A percentile compares a stretch with the other conserved stretches of the same genome.
Evolutionary conservation across 345 rosid species (phyloP).

Genomic region (Cochlearia excelsa): DNA sequence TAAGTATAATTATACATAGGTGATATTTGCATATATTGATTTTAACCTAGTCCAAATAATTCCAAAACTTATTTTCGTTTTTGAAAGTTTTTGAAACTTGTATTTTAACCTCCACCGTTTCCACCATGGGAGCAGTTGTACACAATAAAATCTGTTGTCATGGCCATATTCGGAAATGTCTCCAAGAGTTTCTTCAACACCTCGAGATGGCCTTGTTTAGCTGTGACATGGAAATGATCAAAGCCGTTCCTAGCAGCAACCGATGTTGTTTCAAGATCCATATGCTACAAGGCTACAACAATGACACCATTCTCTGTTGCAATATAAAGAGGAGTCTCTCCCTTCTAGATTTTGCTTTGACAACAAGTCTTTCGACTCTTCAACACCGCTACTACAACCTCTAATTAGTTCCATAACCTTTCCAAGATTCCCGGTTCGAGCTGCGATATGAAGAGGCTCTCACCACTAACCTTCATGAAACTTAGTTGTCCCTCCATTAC

Average conservation of each 20-base stretch:
- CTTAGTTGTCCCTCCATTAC: conserved; percentile 95
- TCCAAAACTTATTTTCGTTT: too few species aligned
- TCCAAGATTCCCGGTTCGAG: conserved; percentile 76
- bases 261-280: conserved; percentile 69
- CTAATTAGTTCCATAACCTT: conserved; percentile 64
- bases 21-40: too few species aligned
- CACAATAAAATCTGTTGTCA: conserved; percentile 88
- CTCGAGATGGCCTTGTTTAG: conserved; percentile 94
- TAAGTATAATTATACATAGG: too few species aligned
- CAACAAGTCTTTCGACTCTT: conserved; percentile 51
- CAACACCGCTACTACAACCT: conserved; percentile 32
- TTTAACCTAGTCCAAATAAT: too few species aligned
- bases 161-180: conserved; percentile 76
- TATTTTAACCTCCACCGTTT: too few species aligned
- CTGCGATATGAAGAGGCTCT: conserved; percentile 78
- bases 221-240: conserved; percentile 87
- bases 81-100: too few species aligned
- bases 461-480: conserved; percentile 64
- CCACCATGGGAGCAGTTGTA: too few species aligned
- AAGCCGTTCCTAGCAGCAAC: conserved; percentile 77
- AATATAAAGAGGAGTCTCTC: conserved; percentile 88
- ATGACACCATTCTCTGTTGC: conserved; percentile 85
- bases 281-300: conserved; percentile 69
- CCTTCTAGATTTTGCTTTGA: conserved; percentile 78
- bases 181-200: conserved; percentile 68